Evolutionary conservation across 2,329 filamentous ascomycete genomes (phyloP).

Genomic region (Neofusicoccum parvum): DNA sequence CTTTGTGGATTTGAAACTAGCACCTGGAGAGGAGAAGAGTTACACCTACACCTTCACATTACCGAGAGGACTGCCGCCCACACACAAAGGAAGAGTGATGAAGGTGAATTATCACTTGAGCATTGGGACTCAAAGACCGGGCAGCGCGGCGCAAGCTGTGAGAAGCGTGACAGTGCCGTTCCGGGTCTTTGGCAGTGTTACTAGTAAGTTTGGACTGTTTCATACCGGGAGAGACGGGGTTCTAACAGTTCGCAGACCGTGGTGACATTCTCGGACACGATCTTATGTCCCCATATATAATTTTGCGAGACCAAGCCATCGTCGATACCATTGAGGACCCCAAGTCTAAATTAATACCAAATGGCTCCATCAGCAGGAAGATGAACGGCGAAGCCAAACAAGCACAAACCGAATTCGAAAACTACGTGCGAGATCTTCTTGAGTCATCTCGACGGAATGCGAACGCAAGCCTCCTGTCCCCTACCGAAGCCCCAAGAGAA

Average conservation of each 20-base stretch:
- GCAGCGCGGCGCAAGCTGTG: conserved; percentile 73
- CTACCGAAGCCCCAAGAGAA: conserved; percentile 60
- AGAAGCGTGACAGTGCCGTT: conserved; percentile 93
- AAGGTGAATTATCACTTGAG: conserved; percentile 91
- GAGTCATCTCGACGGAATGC: conserved; percentile 33
- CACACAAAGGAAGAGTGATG: conserved; percentile 86
- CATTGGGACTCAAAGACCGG: conserved; percentile 86
- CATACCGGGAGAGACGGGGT: background rate
- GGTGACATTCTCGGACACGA: conserved; percentile 92
- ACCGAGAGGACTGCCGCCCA: conserved; percentile 86
- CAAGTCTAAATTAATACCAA: conserved; percentile 26
- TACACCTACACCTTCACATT: conserved; percentile 87
- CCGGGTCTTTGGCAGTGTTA: conserved; percentile 89
- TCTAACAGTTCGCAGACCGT: conserved; percentile 51
- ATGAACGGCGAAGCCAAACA: conserved; percentile 21
- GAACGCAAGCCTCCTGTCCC: conserved; percentile 65
- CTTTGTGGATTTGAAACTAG: conserved; percentile 88
- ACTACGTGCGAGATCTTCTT: conserved; percentile 52
- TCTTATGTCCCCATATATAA: conserved; percentile 88
- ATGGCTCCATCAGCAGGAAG: conserved; percentile 25
- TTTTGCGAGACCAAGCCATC: conserved; percentile 80
- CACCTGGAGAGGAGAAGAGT: conserved; percentile 82
- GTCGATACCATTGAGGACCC: conserved; percentile 45
- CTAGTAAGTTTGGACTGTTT: conserved; percentile 51
- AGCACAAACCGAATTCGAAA: conserved; percentile 40